These are phyloP conservation scores for Aspergillus costaricaensis DNA, from an alignment of 2,329 filamentous ascomycete genomes.

Conservation along the genomic window DNA sequence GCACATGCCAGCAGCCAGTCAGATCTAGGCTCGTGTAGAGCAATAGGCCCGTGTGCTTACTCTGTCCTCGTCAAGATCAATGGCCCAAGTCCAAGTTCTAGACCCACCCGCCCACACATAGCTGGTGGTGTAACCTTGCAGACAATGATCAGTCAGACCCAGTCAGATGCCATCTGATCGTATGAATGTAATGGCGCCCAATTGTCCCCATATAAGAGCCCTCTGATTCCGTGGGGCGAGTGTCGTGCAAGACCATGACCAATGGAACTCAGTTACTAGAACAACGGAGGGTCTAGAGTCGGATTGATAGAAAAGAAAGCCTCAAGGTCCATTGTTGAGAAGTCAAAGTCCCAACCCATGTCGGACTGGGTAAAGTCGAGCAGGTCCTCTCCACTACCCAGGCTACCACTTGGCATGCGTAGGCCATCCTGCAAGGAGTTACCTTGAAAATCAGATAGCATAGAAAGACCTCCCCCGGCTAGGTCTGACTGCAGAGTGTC, in stretches of 20 bases:
- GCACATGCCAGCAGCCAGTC: not conserved
- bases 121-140: not conserved
- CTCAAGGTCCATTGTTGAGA: conserved; percentile 44
- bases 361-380: conserved; percentile 41
- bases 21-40: not conserved
- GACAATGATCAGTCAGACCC: not conserved
- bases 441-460: conserved; percentile 26
- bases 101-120: not conserved
- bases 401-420: conserved; percentile 25
- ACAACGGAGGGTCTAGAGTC: conserved; percentile 18
- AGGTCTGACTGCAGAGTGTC: not conserved
- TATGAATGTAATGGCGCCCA: not conserved
- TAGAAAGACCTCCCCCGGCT: conserved; percentile 1
- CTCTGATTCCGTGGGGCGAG: no score
- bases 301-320: conserved; percentile 41
- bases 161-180: not conserved
- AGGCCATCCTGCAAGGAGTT: conserved; percentile 24
- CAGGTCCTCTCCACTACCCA: conserved; percentile 34
- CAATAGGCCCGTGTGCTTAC: not conserved
- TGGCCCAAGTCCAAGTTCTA: not conserved
- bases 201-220: not conserved
- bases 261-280: not conserved
- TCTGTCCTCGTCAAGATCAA: not conserved
- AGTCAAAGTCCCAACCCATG: conserved; percentile 44
- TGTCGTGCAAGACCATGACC: not conserved